Evolutionary conservation across 768 basidiomycete genomes (phyloP).

Genomic region (Dioszegia aurantiaca): DNA sequence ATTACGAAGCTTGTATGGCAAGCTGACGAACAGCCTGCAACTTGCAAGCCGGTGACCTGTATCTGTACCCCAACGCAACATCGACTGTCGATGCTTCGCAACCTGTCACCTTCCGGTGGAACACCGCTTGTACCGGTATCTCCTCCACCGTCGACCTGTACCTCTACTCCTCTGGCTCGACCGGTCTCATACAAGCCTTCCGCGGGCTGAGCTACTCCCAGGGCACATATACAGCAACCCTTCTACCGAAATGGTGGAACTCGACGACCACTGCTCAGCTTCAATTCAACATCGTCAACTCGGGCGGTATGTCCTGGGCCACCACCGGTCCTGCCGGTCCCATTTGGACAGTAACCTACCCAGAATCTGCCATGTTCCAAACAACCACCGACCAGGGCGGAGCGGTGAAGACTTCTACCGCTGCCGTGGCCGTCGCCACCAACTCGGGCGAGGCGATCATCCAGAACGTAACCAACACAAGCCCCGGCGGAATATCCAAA

Average conservation of each 20-base stretch:
- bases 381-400: slow-evolving; percentile 37
- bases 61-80: slow-evolving; percentile 43
- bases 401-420: slow-evolving; percentile 33
- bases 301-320: slow-evolving; percentile 34
- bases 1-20: too few relatives aligned
- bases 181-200: slow-evolving; percentile 49
- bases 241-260: slow-evolving; percentile 54
- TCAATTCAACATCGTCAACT: slow-evolving; percentile 47
- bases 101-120: slow-evolving; percentile 51
- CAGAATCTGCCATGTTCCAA: slow-evolving; percentile 39
- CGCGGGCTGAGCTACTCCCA: slow-evolving; percentile 33
- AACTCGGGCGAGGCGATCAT: slow-evolving; percentile 43
- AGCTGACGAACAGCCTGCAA: slow-evolving; percentile 40
- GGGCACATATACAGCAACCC: slow-evolving; percentile 38
- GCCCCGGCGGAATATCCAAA: slow-evolving; percentile 38
- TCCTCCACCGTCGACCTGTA: slow-evolving; percentile 48
- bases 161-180: slow-evolving; percentile 43
- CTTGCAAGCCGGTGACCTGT: slow-evolving; percentile 48
- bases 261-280: slow-evolving; percentile 46
- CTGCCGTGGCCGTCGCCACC: slow-evolving; percentile 36
- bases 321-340: slow-evolving; percentile 48
- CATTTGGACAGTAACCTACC: slow-evolving; percentile 47
- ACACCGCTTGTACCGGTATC: slow-evolving; percentile 46
- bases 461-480: slow-evolving; percentile 36
- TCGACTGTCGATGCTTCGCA: slow-evolving; percentile 41